Evolutionary conservation across 1,139 yeast species (phyloP).

Genomic region (Geotrichum siamense): DNA sequence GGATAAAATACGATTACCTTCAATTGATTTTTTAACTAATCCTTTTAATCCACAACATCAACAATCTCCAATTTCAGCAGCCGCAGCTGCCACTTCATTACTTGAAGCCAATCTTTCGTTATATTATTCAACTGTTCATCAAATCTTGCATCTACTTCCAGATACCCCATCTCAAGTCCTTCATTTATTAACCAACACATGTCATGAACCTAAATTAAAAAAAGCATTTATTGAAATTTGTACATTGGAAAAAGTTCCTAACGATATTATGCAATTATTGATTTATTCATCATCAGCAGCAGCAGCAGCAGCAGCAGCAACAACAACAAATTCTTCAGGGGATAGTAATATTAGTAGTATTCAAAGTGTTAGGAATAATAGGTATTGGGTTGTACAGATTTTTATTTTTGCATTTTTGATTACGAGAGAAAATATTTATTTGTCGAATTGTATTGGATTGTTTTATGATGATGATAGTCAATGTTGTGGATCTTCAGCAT

Average conservation of each 20-base stretch:
- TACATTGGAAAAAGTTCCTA: background rate
- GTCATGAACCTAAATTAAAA: background rate
- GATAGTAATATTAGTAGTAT: too few species aligned
- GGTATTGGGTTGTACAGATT: background rate
- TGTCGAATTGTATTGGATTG: background rate
- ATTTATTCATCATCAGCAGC: background rate
- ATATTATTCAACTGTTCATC: background rate
- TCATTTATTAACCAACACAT: background rate
- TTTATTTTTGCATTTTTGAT: background rate
- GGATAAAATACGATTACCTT: background rate
- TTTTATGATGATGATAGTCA: constrained; percentile 1
- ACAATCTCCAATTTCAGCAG: background rate
- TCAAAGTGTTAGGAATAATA: too few species aligned
- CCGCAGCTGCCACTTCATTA: background rate
- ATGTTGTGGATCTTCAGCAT: too few species aligned
- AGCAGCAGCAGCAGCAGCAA: too few species aligned
- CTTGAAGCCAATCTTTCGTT: background rate
- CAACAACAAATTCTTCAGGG: too few species aligned
- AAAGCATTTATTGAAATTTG: background rate
- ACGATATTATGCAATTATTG: background rate
- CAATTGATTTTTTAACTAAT: constrained; percentile 1
- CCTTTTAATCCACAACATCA: background rate
- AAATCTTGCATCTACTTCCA: background rate
- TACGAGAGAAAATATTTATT: background rate
- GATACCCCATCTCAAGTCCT: background rate